Evolutionary conservation across 441 rosid genomes (phyloP).

Genomic region (Pelargonium myrrhifolium): DNA sequence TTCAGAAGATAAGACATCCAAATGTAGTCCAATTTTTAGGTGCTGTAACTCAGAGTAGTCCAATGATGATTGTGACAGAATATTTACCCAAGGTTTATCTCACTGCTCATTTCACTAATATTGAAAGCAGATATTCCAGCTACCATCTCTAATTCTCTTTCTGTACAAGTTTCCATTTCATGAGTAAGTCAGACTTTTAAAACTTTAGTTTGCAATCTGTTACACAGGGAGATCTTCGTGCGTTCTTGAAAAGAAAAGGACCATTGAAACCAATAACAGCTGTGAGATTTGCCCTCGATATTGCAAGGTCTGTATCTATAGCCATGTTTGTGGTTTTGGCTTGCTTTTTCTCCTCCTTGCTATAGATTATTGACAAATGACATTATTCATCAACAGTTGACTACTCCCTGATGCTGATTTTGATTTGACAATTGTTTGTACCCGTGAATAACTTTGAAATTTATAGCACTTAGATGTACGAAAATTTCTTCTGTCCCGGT

Average conservation of each 20-base stretch:
- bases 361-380: background rate
- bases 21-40: constrained; percentile 93
- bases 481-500: too few species aligned
- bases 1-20: constrained; percentile 88
- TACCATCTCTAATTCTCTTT: background rate
- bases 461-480: too few species aligned
- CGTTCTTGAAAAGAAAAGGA: constrained; percentile 49
- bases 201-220: constrained; percentile 15
- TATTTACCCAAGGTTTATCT: constrained; percentile 67
- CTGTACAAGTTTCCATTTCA: background rate
- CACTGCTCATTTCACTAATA: background rate
- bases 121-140: background rate
- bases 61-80: constrained; percentile 97
- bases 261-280: constrained; percentile 48
- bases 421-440: background rate
- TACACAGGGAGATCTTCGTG: constrained; percentile 74
- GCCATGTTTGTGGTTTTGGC: constrained; percentile 1
- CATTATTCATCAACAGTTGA: background rate
- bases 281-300: constrained; percentile 77
- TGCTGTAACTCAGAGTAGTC: constrained; percentile 90
- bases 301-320: constrained; percentile 57
- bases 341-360: background rate
- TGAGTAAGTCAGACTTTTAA: background rate
- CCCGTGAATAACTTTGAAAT: background rate
- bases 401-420: background rate